Conservation (phyloP, 768 basidiomycete genomes). For the Termitomyces heimii region DNA sequence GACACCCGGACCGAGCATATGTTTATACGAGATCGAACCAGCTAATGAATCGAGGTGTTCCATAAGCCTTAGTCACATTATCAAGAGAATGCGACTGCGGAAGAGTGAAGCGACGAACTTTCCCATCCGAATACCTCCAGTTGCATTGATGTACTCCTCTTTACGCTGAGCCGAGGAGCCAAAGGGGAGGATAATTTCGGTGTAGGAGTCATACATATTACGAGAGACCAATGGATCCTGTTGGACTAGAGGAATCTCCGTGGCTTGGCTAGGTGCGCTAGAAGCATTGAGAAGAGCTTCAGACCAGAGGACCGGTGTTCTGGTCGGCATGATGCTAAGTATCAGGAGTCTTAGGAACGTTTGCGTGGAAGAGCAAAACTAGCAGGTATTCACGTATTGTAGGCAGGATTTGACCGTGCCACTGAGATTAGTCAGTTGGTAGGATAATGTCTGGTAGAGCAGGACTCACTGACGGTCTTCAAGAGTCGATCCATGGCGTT, state of each 20-base stretch:
- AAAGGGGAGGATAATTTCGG: slow-evolving; percentile 61
- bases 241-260: slow-evolving; percentile 7
- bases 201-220: slow-evolving; percentile 68
- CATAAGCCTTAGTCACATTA: slow-evolving; percentile 44
- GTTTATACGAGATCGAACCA: slow-evolving; percentile 80
- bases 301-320: slow-evolving; percentile 50
- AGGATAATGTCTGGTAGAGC: background rate
- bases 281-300: slow-evolving; percentile 46
- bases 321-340: slow-evolving; percentile 49
- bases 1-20: slow-evolving; percentile 65
- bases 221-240: slow-evolving; percentile 34
- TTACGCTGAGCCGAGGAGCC: slow-evolving; percentile 49
- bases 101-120: slow-evolving; percentile 29
- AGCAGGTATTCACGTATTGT: slow-evolving; percentile 35
- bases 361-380: background rate
- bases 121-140: slow-evolving; percentile 66
- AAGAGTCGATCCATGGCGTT: slow-evolving; percentile 51
- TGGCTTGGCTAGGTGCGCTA: slow-evolving; percentile 10
- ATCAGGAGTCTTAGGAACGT: background rate
- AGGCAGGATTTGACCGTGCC: slow-evolving; percentile 45
- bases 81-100: background rate
- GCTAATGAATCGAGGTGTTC: slow-evolving; percentile 83
- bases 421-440: slow-evolving; percentile 25
- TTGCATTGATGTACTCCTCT: slow-evolving; percentile 67
- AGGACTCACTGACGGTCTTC: slow-evolving; percentile 49